phyloP scores from a whole-genome alignment of 2,329 filamentous ascomycete species.

The Aspergillus nomiae region DNA sequence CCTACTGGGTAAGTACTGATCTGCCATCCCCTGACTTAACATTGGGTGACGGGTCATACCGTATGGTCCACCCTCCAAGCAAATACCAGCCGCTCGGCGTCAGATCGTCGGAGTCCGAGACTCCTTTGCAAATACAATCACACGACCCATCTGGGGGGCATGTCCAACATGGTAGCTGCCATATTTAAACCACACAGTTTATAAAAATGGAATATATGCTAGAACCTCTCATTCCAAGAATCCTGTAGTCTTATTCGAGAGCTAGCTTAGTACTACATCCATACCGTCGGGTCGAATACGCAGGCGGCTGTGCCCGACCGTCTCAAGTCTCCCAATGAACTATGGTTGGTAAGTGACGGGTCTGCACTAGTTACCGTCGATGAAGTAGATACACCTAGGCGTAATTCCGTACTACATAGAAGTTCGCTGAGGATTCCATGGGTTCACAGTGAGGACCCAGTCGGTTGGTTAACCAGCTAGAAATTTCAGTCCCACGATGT shows the following conservation, averaged over 20 bases:
- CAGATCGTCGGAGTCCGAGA: background rate
- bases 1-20: background rate
- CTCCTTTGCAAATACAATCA: background rate
- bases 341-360: background rate
- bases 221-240: no score
- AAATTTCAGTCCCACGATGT: background rate
- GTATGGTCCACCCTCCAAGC: background rate
- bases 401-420: background rate
- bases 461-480: background rate
- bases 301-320: background rate
- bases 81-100: slow-evolving; percentile 1
- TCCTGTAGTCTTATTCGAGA: no score
- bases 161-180: background rate
- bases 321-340: background rate
- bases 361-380: background rate
- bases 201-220: no score
- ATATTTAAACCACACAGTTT: background rate
- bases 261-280: background rate
- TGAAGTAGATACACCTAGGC: background rate
- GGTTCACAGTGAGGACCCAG: background rate
- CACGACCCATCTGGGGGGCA: background rate
- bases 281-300: background rate
- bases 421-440: background rate
- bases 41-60: background rate
- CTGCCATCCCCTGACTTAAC: background rate